Conservation (phyloP, 73 alveolate species). For the Paramecium caudatum region DNA sequence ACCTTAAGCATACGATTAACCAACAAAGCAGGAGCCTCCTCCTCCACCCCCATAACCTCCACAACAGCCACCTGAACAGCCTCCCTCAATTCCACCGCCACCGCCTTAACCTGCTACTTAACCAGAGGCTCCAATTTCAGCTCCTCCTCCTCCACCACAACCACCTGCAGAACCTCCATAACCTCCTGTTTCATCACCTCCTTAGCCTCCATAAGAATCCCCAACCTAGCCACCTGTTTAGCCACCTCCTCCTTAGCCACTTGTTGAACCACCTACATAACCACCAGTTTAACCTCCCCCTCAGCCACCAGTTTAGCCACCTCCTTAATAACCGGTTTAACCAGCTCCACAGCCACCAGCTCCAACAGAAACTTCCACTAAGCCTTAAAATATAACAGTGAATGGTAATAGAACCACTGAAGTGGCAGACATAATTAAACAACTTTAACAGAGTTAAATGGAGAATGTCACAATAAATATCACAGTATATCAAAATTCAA, state of each 20-base stretch:
- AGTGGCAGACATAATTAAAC: not conserved
- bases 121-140: not conserved
- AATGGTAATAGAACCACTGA: slow-evolving; percentile 44
- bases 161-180: not conserved
- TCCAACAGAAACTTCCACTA: not conserved
- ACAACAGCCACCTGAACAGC: not conserved
- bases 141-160: not conserved
- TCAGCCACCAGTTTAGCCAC: not conserved
- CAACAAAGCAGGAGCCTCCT: too few species aligned
- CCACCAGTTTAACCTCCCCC: not conserved
- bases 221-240: slow-evolving; percentile 16
- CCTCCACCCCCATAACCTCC: too few species aligned
- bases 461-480: slow-evolving; percentile 7
- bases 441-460: not conserved
- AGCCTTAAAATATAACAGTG: slow-evolving; percentile 20
- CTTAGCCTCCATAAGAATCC: not conserved
- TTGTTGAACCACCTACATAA: not conserved
- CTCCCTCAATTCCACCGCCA: not conserved
- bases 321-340: not conserved
- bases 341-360: not conserved
- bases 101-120: not conserved
- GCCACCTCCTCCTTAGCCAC: slow-evolving; percentile 31
- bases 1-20: too few species aligned
- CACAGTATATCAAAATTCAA: slow-evolving; percentile 8
- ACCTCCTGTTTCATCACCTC: not conserved